Conservation (phyloP, 1,284 basidiomycete species). For the Austroboletus novae-zelandiae region DNA sequence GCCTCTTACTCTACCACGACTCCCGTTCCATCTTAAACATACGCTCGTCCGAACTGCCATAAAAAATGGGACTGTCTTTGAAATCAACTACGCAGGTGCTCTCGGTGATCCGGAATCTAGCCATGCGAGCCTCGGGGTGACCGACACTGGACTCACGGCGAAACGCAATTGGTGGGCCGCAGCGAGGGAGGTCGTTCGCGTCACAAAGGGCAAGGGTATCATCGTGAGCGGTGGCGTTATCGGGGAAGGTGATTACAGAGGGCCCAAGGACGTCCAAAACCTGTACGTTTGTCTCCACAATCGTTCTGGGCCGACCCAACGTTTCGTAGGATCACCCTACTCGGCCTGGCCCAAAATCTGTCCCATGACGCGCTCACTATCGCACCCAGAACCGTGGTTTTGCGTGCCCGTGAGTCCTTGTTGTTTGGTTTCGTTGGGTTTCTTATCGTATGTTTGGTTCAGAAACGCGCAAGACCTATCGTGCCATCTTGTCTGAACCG, state of each 20-base stretch:
- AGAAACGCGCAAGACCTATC: conserved; percentile 61
- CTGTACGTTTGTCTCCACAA: conserved; percentile 46
- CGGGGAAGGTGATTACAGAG: conserved; percentile 58
- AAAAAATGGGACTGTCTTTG: conserved; percentile 82
- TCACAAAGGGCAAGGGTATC: conserved; percentile 74
- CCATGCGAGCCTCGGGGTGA: conserved; percentile 45
- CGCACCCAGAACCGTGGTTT: conserved; percentile 60
- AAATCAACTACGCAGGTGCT: conserved; percentile 75
- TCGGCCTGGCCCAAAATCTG: conserved; percentile 64
- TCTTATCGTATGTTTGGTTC: neutral
- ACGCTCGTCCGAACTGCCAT: conserved; percentile 79
- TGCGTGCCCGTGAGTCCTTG: conserved; percentile 66
- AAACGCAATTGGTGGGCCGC: conserved; percentile 84
- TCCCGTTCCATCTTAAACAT: conserved; percentile 80
- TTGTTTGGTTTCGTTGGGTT: neutral
- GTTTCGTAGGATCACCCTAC: conserved; percentile 51
- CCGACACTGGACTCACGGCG: conserved; percentile 49
- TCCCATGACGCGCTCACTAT: conserved; percentile 62
- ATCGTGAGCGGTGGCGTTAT: conserved; percentile 65
- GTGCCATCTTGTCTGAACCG: conserved; percentile 72
- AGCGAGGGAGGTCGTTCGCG: conserved; percentile 68
- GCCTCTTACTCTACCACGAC: conserved; percentile 74
- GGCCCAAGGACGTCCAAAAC: conserved; percentile 69
- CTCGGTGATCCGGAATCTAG: conserved; percentile 54
- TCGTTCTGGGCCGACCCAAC: neutral